phyloP scores from a whole-genome alignment of 345 rosid genomes.

The Zanthoxylum bungeanum region DNA sequence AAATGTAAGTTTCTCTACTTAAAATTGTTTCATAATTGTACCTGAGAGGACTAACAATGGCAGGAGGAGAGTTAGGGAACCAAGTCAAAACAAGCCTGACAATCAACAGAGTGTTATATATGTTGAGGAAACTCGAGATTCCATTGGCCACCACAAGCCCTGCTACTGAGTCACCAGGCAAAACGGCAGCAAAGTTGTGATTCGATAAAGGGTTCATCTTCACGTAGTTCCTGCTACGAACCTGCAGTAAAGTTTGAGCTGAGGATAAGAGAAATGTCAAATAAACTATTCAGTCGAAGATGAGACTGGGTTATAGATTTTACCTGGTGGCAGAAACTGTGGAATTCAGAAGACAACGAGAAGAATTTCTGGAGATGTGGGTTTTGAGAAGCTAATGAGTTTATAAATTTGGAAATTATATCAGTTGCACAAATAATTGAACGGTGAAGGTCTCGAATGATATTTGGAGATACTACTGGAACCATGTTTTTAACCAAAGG shows the following conservation, averaged over 20 bases:
- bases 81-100: conserved; percentile 88
- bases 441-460: conserved; percentile 37
- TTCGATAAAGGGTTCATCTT: conserved; percentile 35
- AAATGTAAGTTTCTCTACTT: background rate
- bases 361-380: conserved; percentile 43
- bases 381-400: conserved; percentile 43
- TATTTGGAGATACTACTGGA: conserved; percentile 29
- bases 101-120: conserved; percentile 78
- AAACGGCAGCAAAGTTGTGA: conserved; percentile 77
- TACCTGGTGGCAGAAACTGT: conserved; percentile 14
- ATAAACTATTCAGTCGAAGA: background rate
- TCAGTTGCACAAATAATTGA: conserved; percentile 46
- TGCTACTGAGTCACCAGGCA: conserved; percentile 89
- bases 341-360: conserved; percentile 45
- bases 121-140: conserved; percentile 64
- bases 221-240: conserved; percentile 36
- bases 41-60: conserved; percentile 94
- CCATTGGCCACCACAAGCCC: conserved; percentile 91
- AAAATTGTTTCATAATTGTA: conserved; percentile 12
- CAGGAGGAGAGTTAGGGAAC: conserved; percentile 96
- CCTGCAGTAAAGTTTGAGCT: conserved; percentile 24
- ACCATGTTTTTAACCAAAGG: conserved; percentile 23
- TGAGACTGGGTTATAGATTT: background rate
- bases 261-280: background rate
- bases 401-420: conserved; percentile 32